These are phyloP conservation scores for Skeletonema menzelii DNA, from an alignment of 108 stramenopile species.

Conservation along the genomic window DNA sequence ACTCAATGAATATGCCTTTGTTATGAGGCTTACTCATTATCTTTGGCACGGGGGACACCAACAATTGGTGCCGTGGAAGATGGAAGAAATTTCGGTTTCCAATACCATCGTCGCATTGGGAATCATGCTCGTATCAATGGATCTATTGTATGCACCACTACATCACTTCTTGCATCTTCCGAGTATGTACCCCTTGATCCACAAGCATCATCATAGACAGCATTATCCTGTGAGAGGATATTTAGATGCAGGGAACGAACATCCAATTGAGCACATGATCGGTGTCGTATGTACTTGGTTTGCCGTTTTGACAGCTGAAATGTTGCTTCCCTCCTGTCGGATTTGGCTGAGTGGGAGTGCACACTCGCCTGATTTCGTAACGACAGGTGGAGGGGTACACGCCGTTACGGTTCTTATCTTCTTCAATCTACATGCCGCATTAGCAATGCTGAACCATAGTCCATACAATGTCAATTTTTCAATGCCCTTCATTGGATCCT, in stretches of 20 bases:
- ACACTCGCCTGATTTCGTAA: neutral
- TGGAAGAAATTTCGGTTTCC: constrained; percentile 47
- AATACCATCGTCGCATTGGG: constrained; percentile 76
- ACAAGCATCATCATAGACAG: constrained; percentile 96
- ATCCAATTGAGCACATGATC: constrained; percentile 89
- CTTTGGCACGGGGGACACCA: constrained; percentile 54
- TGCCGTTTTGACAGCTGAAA: constrained; percentile 50
- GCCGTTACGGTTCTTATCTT: constrained; percentile 62
- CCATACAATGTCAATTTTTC: constrained; percentile 65
- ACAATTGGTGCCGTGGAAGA: constrained; percentile 1
- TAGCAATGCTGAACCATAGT: constrained; percentile 79
- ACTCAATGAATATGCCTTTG: constrained; percentile 83
- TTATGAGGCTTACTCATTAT: constrained; percentile 68
- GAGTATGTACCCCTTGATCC: constrained; percentile 77
- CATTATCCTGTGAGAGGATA: constrained; percentile 89
- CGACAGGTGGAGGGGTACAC: constrained; percentile 53
- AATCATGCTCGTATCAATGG: constrained; percentile 84
- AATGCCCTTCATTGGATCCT: constrained; percentile 39
- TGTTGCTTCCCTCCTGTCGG: constrained; percentile 14
- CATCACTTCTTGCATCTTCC: constrained; percentile 86
- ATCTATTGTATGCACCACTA: constrained; percentile 79
- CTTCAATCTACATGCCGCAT: constrained; percentile 72
- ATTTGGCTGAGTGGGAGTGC: constrained; percentile 3
- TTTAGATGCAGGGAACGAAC: constrained; percentile 93
- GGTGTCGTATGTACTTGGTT: constrained; percentile 61